phyloP scores from a whole-genome alignment of 2,329 filamentous ascomycete genomes.

The Ascochyta fabae region DNA sequence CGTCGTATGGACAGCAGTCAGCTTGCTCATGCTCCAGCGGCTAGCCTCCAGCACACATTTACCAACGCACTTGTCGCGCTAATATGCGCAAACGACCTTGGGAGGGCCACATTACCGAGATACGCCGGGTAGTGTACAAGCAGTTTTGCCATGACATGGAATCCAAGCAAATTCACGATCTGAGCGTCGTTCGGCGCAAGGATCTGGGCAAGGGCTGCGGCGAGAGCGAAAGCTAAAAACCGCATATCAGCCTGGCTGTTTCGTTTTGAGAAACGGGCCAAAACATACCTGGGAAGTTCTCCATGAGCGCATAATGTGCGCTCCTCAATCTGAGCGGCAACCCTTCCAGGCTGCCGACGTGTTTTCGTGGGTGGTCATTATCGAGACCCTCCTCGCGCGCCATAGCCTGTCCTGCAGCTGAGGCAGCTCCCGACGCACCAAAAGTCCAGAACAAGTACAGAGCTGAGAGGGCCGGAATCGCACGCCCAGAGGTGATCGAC shows the following conservation, averaged over 20 bases:
- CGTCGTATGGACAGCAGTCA: too few relatives aligned
- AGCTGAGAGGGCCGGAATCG: slow-evolving; percentile 30
- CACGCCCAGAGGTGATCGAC: slow-evolving; percentile 28
- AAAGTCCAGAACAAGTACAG: slow-evolving; percentile 35
- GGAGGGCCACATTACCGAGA: slow-evolving; percentile 25
- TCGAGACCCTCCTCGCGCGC: slow-evolving; percentile 21
- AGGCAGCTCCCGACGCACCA: slow-evolving; percentile 28
- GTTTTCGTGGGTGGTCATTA: slow-evolving; percentile 28
- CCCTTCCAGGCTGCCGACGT: slow-evolving; percentile 19
- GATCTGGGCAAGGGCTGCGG: slow-evolving; percentile 30
- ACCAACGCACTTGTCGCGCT: slow-evolving; percentile 31
- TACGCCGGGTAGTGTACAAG: slow-evolving; percentile 32
- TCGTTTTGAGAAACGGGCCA: background rate
- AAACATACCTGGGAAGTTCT: slow-evolving; percentile 30
- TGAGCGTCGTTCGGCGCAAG: slow-evolving; percentile 31
- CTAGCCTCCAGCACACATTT: slow-evolving; percentile 33
- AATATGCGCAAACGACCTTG: slow-evolving; percentile 26
- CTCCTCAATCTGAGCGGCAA: slow-evolving; percentile 29
- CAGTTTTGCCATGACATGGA: slow-evolving; percentile 31
- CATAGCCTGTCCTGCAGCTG: slow-evolving; percentile 33
- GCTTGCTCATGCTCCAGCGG: slow-evolving; percentile 15
- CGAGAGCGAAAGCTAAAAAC: slow-evolving; percentile 24
- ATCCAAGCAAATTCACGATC: slow-evolving; percentile 30
- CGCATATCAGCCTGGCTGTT: background rate
- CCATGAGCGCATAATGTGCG: slow-evolving; percentile 31